phyloP scores from a whole-genome alignment of 2,329 filamentous ascomycete species.

The Metarhizium sp. region DNA sequence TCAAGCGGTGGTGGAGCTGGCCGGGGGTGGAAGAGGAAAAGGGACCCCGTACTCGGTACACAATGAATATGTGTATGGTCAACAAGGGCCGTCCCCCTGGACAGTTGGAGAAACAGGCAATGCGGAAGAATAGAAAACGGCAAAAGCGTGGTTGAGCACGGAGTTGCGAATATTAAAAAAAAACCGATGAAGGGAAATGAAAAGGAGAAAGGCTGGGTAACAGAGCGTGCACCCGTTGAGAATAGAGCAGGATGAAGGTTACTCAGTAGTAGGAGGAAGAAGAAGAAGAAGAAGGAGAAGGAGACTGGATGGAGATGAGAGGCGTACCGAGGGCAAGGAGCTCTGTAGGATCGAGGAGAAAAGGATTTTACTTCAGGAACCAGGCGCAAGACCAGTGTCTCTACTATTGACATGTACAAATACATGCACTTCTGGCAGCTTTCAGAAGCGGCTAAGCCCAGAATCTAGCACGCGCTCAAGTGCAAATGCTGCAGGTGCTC shows the following conservation, averaged over 20 bases:
- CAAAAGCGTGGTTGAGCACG: background rate
- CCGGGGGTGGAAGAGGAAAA: background rate
- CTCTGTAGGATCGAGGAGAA: slow-evolving; percentile 1
- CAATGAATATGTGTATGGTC: background rate
- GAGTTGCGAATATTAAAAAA: background rate
- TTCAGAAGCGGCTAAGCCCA: background rate
- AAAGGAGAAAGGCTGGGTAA: background rate
- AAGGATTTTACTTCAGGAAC: background rate
- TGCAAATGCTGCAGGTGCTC: too few species aligned
- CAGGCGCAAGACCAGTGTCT: background rate
- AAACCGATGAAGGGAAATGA: background rate
- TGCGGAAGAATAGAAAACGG: background rate
- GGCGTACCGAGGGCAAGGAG: background rate
- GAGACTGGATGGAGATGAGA: background rate
- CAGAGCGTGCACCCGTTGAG: background rate
- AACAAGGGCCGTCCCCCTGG: background rate
- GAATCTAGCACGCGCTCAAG: too few species aligned
- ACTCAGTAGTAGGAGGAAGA: slow-evolving; percentile 5
- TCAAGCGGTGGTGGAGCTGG: background rate
- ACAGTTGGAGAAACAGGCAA: background rate
- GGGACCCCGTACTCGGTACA: background rate
- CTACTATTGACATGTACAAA: background rate
- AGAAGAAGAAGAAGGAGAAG: background rate
- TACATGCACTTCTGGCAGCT: slow-evolving; percentile 2
- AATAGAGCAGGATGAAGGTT: background rate